phyloP scores from a whole-genome alignment of 2,329 filamentous ascomycete species.

The Colletotrichum lentis region DNA sequence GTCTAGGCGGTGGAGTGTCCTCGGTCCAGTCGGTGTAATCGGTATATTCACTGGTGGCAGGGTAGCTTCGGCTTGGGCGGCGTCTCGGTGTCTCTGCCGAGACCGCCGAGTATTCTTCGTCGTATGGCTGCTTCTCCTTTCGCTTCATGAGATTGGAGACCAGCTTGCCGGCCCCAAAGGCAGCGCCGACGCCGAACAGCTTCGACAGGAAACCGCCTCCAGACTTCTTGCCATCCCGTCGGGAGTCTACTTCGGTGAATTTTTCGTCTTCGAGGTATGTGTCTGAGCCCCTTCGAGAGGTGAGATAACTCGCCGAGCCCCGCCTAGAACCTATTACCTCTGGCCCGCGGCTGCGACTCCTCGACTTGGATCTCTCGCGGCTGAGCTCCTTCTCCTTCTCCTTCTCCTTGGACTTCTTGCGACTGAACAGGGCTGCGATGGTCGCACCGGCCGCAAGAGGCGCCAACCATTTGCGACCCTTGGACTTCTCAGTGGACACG shows the following conservation, averaged over 20 bases:
- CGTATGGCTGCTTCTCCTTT: slow-evolving; percentile 56
- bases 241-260: slow-evolving; percentile 57
- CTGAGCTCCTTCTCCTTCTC: slow-evolving; percentile 52
- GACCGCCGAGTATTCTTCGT: slow-evolving; percentile 71
- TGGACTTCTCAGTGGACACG: slow-evolving; percentile 50
- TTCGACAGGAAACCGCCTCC: slow-evolving; percentile 68
- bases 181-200: slow-evolving; percentile 67
- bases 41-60: slow-evolving; percentile 60
- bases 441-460: slow-evolving; percentile 63
- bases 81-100: slow-evolving; percentile 67
- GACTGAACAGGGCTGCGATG: slow-evolving; percentile 55
- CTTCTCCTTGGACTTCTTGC: slow-evolving; percentile 53
- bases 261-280: slow-evolving; percentile 73
- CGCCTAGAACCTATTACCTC: slow-evolving; percentile 63
- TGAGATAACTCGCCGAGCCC: slow-evolving; percentile 64
- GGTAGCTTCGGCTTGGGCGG: slow-evolving; percentile 49
- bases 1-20: slow-evolving; percentile 38
- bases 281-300: slow-evolving; percentile 61
- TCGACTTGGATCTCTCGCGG: slow-evolving; percentile 49
- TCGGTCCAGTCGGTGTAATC: slow-evolving; percentile 55
- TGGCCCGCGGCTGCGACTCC: slow-evolving; percentile 50
- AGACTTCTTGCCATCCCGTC: slow-evolving; percentile 49
- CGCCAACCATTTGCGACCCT: slow-evolving; percentile 57
- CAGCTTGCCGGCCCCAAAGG: slow-evolving; percentile 69
- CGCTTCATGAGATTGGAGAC: slow-evolving; percentile 66